phyloP scores from a whole-genome alignment of 2,329 filamentous ascomycete genomes.

The Clonostachys solani region DNA sequence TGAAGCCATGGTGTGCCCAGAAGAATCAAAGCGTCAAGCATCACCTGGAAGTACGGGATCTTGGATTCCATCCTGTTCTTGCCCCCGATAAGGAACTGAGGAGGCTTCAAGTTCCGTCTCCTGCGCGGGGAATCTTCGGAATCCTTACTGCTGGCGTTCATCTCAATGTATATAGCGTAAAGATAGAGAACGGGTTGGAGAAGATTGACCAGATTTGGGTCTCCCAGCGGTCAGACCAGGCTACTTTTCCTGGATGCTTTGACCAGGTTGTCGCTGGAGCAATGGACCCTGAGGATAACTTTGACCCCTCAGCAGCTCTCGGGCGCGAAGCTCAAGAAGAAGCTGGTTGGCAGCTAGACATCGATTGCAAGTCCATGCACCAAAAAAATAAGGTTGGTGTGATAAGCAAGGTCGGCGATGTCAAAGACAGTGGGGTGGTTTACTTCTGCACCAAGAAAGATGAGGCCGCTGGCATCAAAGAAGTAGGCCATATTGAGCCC shows the following conservation, averaged over 20 bases:
- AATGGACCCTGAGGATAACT: slow-evolving; percentile 20
- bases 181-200: slow-evolving; percentile 10
- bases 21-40: background rate
- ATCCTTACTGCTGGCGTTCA: slow-evolving; percentile 28
- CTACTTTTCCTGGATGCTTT: slow-evolving; percentile 25
- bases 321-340: slow-evolving; percentile 26
- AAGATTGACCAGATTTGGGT: slow-evolving; percentile 22
- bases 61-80: slow-evolving; percentile 19
- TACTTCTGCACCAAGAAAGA: slow-evolving; percentile 28
- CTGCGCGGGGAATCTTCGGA: slow-evolving; percentile 25
- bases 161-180: slow-evolving; percentile 23
- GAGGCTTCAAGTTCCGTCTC: slow-evolving; percentile 20
- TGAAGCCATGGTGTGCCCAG: slow-evolving; percentile 3
- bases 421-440: slow-evolving; percentile 15
- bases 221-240: slow-evolving; percentile 17
- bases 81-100: slow-evolving; percentile 9
- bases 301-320: slow-evolving; percentile 18
- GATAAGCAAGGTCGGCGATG: slow-evolving; percentile 11
- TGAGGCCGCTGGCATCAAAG: slow-evolving; percentile 14
- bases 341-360: slow-evolving; percentile 12
- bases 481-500: slow-evolving; percentile 26
- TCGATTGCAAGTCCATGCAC: background rate
- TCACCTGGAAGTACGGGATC: background rate
- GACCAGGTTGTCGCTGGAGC: slow-evolving; percentile 30
- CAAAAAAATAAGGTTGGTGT: background rate